Percentiles rank a stretch among this genome's conserved stretches.
Conservation (phyloP, 139 green algal species). For the Diplosphaera chodatii region DNA sequence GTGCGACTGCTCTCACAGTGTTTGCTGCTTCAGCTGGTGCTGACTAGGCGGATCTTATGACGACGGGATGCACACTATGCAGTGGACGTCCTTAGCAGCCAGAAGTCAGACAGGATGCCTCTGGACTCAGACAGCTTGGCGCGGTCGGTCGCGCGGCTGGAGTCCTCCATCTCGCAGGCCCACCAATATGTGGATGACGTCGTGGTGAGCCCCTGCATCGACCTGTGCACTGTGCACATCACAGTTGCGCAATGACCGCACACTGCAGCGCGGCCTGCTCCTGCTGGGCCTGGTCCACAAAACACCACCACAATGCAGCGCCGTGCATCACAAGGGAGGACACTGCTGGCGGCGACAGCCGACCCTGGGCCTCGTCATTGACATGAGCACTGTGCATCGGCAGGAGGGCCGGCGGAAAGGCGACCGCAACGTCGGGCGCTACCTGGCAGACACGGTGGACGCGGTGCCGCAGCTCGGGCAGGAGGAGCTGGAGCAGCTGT, state of each 20-base stretch:
- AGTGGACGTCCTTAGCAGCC: slow-evolving; percentile 56
- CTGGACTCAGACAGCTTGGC: slow-evolving; percentile 69
- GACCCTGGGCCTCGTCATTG: no score
- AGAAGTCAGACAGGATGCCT: slow-evolving; percentile 30
- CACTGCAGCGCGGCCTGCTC: no score
- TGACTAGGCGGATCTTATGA: no score
- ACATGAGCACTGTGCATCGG: no score
- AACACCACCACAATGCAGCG: no score
- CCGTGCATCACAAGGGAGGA: no score
- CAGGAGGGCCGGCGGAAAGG: slow-evolving; percentile 52
- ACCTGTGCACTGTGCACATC: no score
- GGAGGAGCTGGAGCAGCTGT: slow-evolving; percentile 74
- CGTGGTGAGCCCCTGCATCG: slow-evolving; percentile 50
- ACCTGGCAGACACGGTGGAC: slow-evolving; percentile 82
- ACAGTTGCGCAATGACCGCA: no score
- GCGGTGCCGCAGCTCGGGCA: slow-evolving; percentile 64
- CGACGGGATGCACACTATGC: background rate
- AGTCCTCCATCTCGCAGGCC: slow-evolving; percentile 48
- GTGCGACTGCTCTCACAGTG: no score
- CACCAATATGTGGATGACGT: slow-evolving; percentile 79
- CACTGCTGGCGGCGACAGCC: no score
- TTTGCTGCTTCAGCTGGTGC: no score
- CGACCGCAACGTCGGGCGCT: slow-evolving; percentile 69
- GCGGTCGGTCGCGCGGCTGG: slow-evolving; percentile 50
- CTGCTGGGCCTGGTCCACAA: no score